Conservation (phyloP, 352 stramenopile genomes). For the Globisporangium lucens region DNA sequence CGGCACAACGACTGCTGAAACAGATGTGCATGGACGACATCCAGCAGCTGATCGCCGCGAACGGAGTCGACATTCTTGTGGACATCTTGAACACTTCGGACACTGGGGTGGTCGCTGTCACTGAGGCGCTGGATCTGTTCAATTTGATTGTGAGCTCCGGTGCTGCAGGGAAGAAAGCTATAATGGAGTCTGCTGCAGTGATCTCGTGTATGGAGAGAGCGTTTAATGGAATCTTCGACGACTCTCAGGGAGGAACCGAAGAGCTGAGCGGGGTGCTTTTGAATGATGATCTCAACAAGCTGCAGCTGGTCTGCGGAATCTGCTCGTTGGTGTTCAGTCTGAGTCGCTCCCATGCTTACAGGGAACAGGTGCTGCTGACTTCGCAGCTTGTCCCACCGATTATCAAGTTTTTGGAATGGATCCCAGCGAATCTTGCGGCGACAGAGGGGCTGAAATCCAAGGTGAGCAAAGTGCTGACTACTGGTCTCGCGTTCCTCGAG, state of each 20-base stretch:
- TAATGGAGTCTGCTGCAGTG: slow-evolving; percentile 51
- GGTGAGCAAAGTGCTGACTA: slow-evolving; percentile 32
- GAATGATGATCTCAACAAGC: slow-evolving; percentile 28
- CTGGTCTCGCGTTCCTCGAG: slow-evolving; percentile 53
- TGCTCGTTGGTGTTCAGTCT: slow-evolving; percentile 54
- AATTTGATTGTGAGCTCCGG: slow-evolving; percentile 57
- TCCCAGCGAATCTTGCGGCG: slow-evolving; percentile 40
- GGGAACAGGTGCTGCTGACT: slow-evolving; percentile 49
- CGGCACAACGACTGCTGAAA: slow-evolving; percentile 46
- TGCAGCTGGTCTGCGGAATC: slow-evolving; percentile 51
- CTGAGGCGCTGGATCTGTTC: slow-evolving; percentile 58
- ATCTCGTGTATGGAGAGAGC: slow-evolving; percentile 38
- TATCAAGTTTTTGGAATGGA: slow-evolving; percentile 28
- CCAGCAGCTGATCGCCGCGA: slow-evolving; percentile 52
- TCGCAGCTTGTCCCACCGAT: slow-evolving; percentile 11
- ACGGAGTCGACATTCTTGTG: slow-evolving; percentile 62
- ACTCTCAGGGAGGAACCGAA: slow-evolving; percentile 11
- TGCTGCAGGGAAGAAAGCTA: slow-evolving; percentile 31
- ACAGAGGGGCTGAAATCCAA: slow-evolving; percentile 27
- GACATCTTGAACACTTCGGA: slow-evolving; percentile 21
- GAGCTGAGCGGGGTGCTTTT: slow-evolving; percentile 20
- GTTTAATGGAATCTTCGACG: slow-evolving; percentile 24
- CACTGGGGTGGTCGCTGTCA: slow-evolving; percentile 27
- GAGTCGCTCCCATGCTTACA: slow-evolving; percentile 26
- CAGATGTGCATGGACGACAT: slow-evolving; percentile 64